phyloP scores from a whole-genome alignment of 2,329 filamentous ascomycete species.

The Claviceps capensis region DNA sequence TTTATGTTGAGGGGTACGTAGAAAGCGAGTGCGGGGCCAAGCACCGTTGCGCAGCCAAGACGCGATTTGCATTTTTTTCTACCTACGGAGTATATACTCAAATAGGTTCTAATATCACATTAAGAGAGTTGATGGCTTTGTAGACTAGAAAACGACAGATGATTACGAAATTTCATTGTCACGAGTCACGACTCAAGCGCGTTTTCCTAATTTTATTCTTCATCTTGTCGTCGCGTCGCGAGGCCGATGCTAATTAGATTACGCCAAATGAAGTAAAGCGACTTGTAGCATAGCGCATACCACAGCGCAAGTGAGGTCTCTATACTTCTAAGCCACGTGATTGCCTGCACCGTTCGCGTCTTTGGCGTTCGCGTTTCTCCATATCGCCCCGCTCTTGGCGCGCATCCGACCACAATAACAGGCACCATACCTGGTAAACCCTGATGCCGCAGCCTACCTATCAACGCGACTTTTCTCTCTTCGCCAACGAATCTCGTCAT shows the following conservation, averaged over 20 bases:
- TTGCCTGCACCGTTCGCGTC: constrained; percentile 24
- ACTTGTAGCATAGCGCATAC: neutral
- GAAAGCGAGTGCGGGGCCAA: too few species aligned
- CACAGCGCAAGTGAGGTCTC: neutral
- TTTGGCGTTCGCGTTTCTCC: neutral
- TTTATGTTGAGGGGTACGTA: too few species aligned
- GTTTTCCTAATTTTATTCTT: too few species aligned
- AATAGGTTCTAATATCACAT: too few species aligned
- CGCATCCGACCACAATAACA: constrained; percentile 3
- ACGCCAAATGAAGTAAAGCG: neutral
- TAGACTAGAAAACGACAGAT: too few species aligned
- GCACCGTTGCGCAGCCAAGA: too few species aligned
- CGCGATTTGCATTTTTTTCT: too few species aligned
- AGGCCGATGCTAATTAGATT: neutral
- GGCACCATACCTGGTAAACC: neutral
- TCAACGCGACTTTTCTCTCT: neutral
- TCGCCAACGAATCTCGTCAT: neutral
- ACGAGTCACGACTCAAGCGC: too few species aligned
- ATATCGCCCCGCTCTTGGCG: constrained; percentile 2
- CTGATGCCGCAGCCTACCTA: neutral
- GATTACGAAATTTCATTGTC: too few species aligned
- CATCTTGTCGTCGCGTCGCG: neutral
- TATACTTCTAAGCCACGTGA: constrained; percentile 15
- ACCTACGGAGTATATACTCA: too few species aligned
- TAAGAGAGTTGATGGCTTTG: too few species aligned